Base-by-base conservation (phyloP, 2,329 filamentous ascomycete species). In the Daldinia sp. region DNA sequence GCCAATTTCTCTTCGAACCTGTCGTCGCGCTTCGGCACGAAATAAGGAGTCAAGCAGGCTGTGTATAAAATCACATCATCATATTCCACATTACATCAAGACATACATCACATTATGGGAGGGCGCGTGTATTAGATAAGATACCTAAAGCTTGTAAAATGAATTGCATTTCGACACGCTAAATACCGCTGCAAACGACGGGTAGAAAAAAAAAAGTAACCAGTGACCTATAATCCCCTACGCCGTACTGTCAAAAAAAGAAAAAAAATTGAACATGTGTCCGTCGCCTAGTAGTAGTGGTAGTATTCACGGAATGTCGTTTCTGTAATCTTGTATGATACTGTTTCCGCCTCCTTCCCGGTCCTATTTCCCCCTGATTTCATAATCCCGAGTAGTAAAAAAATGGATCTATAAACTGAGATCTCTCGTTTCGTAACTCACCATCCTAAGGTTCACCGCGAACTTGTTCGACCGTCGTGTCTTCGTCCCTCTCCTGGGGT, bases 1-100 rank as follows among this genome's bases (percentile, higher is more conserved):
- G 86, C 88, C 56, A 90, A 91, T 67, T 88, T 93, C 74, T 92
- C 91, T n/a, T 92, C 90, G 30, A 90, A 90, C 63, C 86, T 93
- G 70, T 92, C 90, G 13, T 92, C 90, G 35, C 87, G 92, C 69
- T 93, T 93, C 75, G 91, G 90, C 55, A 86, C 85, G 67, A 81
- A 84, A 78, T 82, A 77, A 70, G 76, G 46, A 28, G 42, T 35
- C 26, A 12, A 5, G 26, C 48, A 54, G 10, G 51, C 13, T 28
- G 12, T 7, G 13, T 33, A 33, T 28, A 28, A 9, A 9, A 9
- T 30, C 12, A 42, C 20, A 42, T 30, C 42, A 26, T 9, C 55
- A 23, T 2, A 54, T 57, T 44, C 46, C 55, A 58, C 41, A 30
- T 58, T n/a, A 26, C 41, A 28, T 37, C 12, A 10, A 13, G 7